These are phyloP conservation scores for Lepidium africanum DNA, from an alignment of 345 rosid species.

Conservation along the genomic window DNA sequence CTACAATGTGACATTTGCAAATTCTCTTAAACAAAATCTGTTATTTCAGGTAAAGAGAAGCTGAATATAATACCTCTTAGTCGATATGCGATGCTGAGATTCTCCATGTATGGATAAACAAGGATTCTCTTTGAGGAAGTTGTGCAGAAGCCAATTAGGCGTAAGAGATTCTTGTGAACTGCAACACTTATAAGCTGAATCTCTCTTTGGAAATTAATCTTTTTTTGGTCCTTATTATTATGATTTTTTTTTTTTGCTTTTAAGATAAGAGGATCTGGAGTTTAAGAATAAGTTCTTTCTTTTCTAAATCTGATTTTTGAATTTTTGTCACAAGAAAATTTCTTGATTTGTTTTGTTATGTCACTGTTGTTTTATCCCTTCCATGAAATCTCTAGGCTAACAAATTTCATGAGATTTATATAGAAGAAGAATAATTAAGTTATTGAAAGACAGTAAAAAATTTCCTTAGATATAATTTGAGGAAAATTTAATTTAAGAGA, in stretches of 20 bases:
- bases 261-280: too few species aligned
- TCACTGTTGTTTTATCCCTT: not conserved
- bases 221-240: too few species aligned
- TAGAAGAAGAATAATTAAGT: not conserved
- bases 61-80: slow-evolving; percentile 53
- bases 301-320: not conserved
- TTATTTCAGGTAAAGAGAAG: not conserved
- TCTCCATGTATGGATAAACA: slow-evolving; percentile 87
- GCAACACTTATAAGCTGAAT: slow-evolving; percentile 79
- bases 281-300: too few species aligned
- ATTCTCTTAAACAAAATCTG: not conserved
- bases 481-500: not conserved
- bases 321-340: not conserved
- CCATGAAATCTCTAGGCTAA: not conserved
- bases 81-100: slow-evolving; percentile 71
- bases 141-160: slow-evolving; percentile 71
- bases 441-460: not conserved
- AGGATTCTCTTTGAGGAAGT: slow-evolving; percentile 73
- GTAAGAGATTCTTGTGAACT: slow-evolving; percentile 74
- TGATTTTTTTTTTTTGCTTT: too few species aligned
- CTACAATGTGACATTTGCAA: slow-evolving; percentile 20
- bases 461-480: too few species aligned
- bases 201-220: slow-evolving; percentile 75
- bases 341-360: not conserved
- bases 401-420: not conserved